Conservation (phyloP, 345 rosid species). For the rapeseed (Brassica napus) region Da-Ae NC_063446.1:61215001-61215500, state of each 20-base stretch:
- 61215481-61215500: conserved; percentile 3
- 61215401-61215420: conserved; percentile 92
- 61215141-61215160: conserved; percentile 78
- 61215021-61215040: conserved; percentile 70
- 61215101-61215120: not conserved
- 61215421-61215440: conserved; percentile 84
- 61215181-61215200: conserved; percentile 82
- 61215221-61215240: conserved; percentile 88
- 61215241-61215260: conserved; percentile 15
- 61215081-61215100: conserved; percentile 32
- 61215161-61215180: conserved; percentile 81
- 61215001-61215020: conserved; percentile 76
- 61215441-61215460: conserved; percentile 25
- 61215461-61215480: conserved; percentile 5
- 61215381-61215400: conserved; percentile 71
- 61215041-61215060: conserved; percentile 63
- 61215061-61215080: conserved; percentile 57
- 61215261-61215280: not conserved
- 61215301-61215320: conserved; percentile 67
- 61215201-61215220: conserved; percentile 96
- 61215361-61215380: conserved; percentile 46
- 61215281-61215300: conserved; percentile 8
- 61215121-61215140: conserved; percentile 24
- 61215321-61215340: conserved; percentile 80
- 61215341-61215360: conserved; percentile 55